phyloP scores from a whole-genome alignment of 352 stramenopile species.

The Aphanomyces euteiches region DNA sequence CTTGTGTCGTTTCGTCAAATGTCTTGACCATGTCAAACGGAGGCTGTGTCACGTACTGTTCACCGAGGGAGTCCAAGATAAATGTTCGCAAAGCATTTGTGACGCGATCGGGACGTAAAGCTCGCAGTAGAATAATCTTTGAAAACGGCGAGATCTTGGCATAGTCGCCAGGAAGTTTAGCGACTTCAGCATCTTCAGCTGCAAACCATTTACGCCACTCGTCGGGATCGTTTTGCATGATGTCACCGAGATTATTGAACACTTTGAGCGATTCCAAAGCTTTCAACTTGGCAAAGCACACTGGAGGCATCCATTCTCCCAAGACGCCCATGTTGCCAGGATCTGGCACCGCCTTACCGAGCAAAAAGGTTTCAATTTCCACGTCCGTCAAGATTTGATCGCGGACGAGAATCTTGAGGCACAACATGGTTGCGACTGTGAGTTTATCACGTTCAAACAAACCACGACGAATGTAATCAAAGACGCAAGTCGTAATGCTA shows the following conservation, averaged over 20 bases:
- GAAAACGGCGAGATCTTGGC: conserved; percentile 75
- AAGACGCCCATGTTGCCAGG: conserved; percentile 90
- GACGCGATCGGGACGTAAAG: conserved; percentile 92
- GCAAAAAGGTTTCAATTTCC: conserved; percentile 91
- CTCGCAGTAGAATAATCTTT: conserved; percentile 86
- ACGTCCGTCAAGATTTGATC: conserved; percentile 74
- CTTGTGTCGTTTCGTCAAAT: conserved; percentile 87
- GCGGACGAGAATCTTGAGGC: conserved; percentile 91
- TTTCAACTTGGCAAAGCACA: conserved; percentile 92
- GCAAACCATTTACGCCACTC: conserved; percentile 97
- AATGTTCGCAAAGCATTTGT: conserved; percentile 90
- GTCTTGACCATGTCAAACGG: conserved; percentile 90
- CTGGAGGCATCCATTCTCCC: conserved; percentile 88
- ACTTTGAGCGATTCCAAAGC: conserved; percentile 88
- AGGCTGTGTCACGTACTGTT: conserved; percentile 89
- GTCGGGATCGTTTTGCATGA: conserved; percentile 95
- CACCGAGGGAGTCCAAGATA: conserved; percentile 84
- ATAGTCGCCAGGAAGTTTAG: conserved; percentile 93
- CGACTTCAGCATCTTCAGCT: conserved; percentile 90
- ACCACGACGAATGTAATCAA: conserved; percentile 93
- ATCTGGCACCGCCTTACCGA: conserved; percentile 80
- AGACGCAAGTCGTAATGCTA: conserved; percentile 93
- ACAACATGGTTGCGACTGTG: conserved; percentile 92
- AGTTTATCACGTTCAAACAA: conserved; percentile 95
- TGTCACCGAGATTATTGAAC: conserved; percentile 91